Conservation (phyloP, 371 early-diverging fungal species). For the Haplosporangium sp. region DNA sequence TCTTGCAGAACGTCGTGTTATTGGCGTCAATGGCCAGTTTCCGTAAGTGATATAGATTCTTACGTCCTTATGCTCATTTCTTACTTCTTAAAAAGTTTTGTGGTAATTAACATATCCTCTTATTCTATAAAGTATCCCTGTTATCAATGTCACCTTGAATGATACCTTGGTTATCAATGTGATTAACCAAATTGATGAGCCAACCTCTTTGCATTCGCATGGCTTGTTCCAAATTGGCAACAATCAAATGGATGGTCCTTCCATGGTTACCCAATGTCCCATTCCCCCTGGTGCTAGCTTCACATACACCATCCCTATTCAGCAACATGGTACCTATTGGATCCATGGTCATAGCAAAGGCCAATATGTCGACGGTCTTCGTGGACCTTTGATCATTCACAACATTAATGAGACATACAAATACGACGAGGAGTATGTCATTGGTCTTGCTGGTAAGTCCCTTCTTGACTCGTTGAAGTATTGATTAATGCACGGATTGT, state of each 20-base stretch:
- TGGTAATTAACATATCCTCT: neutral
- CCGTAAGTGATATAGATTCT: constrained; percentile 62
- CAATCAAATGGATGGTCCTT: constrained; percentile 72
- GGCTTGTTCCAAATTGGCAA: constrained; percentile 76
- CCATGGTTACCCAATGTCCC: constrained; percentile 71
- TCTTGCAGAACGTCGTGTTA: constrained; percentile 68
- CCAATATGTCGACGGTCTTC: constrained; percentile 88
- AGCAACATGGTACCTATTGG: constrained; percentile 82
- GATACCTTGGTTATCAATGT: constrained; percentile 74
- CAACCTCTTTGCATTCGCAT: constrained; percentile 75
- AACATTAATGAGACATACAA: constrained; percentile 69
- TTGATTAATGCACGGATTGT: too few relatives aligned
- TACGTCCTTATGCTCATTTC: neutral
- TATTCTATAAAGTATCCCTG: constrained; percentile 55
- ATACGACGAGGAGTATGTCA: constrained; percentile 77
- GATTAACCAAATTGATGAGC: constrained; percentile 69
- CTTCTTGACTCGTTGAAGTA: neutral
- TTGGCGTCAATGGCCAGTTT: constrained; percentile 80
- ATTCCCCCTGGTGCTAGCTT: constrained; percentile 58
- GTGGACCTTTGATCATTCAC: constrained; percentile 79
- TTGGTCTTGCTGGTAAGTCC: constrained; percentile 66
- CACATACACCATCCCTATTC: constrained; percentile 72
- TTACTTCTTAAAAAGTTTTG: neutral
- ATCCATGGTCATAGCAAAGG: constrained; percentile 75
- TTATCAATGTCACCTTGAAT: constrained; percentile 59